Percentiles rank a stretch among this genome's conserved stretches.
These are phyloP conservation scores for Phaseolus lunatus DNA, from an alignment of 306 rosid species.

Conservation along the genomic window DNA sequence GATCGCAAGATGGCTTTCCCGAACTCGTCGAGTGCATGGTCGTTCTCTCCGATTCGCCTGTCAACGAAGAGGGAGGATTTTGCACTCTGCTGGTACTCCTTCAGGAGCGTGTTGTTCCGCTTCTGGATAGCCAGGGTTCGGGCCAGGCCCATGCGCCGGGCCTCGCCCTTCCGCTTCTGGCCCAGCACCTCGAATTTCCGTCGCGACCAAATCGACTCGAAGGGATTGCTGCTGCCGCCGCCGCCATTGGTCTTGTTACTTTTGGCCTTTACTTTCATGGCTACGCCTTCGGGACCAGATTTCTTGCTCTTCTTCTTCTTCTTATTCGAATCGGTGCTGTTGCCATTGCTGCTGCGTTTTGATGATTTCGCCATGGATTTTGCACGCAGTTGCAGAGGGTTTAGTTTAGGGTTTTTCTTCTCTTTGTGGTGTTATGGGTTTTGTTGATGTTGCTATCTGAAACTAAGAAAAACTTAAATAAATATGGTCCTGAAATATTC, in stretches of 20 bases:
- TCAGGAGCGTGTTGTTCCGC: slow-evolving; percentile 84
- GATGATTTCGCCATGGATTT: slow-evolving; percentile 51
- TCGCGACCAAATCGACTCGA: slow-evolving; percentile 83
- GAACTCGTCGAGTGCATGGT: slow-evolving; percentile 75
- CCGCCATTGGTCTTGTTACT: slow-evolving; percentile 34
- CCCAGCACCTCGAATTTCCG: slow-evolving; percentile 83
- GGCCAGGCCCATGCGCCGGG: slow-evolving; percentile 73
- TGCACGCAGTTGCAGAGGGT: neutral
- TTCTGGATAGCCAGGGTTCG: slow-evolving; percentile 80
- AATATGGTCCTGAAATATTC: too few relatives aligned
- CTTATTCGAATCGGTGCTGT: neutral
- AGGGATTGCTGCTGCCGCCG: slow-evolving; percentile 46
- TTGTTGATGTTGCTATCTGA: neutral
- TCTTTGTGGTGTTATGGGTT: neutral
- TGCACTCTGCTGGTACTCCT: slow-evolving; percentile 74
- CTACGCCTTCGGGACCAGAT: slow-evolving; percentile 60
- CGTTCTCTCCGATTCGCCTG: slow-evolving; percentile 80
- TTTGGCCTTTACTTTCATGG: slow-evolving; percentile 74
- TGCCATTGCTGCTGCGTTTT: slow-evolving; percentile 29
- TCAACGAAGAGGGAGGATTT: slow-evolving; percentile 75
- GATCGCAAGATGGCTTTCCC: slow-evolving; percentile 85
- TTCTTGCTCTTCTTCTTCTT: slow-evolving; percentile 58
- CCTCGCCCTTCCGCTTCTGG: slow-evolving; percentile 86
- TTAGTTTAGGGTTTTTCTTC: slow-evolving; percentile 21
- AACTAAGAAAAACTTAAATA: too few relatives aligned